These are phyloP conservation scores for Penicillium fuscoglaucum DNA, from an alignment of 2,329 filamentous ascomycete species.

Conservation along the genomic window DNA sequence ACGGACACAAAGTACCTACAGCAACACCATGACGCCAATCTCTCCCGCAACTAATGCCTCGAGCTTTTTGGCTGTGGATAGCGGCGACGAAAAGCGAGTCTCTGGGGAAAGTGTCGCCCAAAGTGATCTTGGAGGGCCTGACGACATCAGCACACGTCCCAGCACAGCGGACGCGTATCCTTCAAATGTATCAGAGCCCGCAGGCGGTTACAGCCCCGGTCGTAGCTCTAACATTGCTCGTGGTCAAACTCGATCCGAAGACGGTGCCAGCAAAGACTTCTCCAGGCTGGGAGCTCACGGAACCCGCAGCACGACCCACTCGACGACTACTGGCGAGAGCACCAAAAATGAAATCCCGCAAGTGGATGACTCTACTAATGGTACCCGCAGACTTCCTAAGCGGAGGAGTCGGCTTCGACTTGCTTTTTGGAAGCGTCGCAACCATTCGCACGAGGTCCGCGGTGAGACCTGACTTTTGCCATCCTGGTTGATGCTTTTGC, in stretches of 20 bases:
- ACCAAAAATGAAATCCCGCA: constrained; percentile 26
- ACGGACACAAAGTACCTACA: constrained; percentile 45
- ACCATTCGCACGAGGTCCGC: constrained; percentile 34
- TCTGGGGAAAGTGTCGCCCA: constrained; percentile 30
- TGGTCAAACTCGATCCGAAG: constrained; percentile 19
- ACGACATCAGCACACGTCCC: constrained; percentile 31
- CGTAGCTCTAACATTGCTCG: constrained; percentile 23
- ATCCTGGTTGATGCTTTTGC: constrained; percentile 11
- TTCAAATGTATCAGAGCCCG: constrained; percentile 21
- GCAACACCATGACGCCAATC: constrained; percentile 44
- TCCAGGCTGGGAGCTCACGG: constrained; percentile 24
- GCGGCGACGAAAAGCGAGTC: constrained; percentile 40
- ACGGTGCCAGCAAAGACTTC: constrained; percentile 28
- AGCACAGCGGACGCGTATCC: constrained; percentile 33
- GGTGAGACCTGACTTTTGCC: constrained; percentile 32
- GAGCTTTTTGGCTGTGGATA: constrained; percentile 45
- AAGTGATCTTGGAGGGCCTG: constrained; percentile 34
- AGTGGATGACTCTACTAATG: constrained; percentile 24
- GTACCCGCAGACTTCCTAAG: constrained; percentile 35
- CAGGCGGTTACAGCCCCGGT: constrained; percentile 25
- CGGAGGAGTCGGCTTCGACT: constrained; percentile 42
- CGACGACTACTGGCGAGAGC: constrained; percentile 31
- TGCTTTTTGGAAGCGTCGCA: constrained; percentile 44
- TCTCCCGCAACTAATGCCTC: constrained; percentile 48
- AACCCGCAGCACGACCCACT: constrained; percentile 30